Percentiles rank a stretch among this genome's conserved stretches.
phyloP scores from a whole-genome alignment of 1,139 yeast genomes.

The Blastobotrys malaysiensis region DNA sequence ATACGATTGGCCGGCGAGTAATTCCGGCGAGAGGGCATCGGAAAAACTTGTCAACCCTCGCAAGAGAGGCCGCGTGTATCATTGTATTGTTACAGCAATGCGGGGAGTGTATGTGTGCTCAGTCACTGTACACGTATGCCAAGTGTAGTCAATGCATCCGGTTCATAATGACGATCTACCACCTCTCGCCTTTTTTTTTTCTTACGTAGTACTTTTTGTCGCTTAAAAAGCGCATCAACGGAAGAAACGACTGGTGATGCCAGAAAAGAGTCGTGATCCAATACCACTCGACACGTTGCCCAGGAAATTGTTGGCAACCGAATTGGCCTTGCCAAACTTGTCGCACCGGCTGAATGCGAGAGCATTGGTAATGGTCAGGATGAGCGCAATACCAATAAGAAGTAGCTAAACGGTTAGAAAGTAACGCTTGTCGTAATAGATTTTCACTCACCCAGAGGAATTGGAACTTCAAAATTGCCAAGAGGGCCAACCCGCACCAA shows the following conservation, averaged over 20 bases:
- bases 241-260: conserved; percentile 17
- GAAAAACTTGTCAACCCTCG: neutral
- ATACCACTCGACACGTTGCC: conserved; percentile 32
- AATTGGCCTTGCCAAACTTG: conserved; percentile 78
- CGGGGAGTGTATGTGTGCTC: neutral
- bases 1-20: no score
- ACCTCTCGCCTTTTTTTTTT: no score
- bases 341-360: conserved; percentile 90
- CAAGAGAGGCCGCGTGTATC: neutral
- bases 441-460: conserved; percentile 59
- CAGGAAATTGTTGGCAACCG: conserved; percentile 43
- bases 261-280: conserved; percentile 15
- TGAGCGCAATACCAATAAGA: conserved; percentile 47
- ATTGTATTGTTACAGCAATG: neutral
- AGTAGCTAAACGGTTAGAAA: conserved; percentile 20
- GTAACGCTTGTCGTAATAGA: neutral
- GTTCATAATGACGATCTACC: no score
- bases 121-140: neutral
- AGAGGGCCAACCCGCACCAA: conserved; percentile 68
- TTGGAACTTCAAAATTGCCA: conserved; percentile 74
- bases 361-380: conserved; percentile 73
- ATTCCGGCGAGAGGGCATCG: neutral
- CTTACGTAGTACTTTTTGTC: no score
- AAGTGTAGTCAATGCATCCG: neutral
- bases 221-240: conserved; percentile 5